Evolutionary conservation across 805 yeast species (phyloP), one percentile per base, ranked within the genome.

Genomic region (Pichia cabralensis): DNA sequence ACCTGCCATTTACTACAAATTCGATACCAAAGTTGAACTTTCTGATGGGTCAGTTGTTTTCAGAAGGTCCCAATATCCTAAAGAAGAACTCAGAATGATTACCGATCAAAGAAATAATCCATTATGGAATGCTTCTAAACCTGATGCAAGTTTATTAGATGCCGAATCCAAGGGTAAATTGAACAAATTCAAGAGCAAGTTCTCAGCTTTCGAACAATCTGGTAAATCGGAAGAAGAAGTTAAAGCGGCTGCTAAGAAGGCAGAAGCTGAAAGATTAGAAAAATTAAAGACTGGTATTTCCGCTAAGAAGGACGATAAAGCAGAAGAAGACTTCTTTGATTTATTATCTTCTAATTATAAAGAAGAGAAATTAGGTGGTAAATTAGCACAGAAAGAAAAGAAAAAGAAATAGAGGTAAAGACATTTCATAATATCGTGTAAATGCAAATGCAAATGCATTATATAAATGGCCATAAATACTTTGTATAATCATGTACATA

Each of bases 21-120:
- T 92, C 55, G 86, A 89, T 44, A 80, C 88, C 22, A 60, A 69
- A 24, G 88, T 92, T n/a, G 95, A 89, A 59, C 68, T 88, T 39
- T 80, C 94, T 45, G 98, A 92, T 55, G 98, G 98, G 2, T 81
- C 96, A 21, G 95, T 94, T 2, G 66, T 86, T 22, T 65, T 64
- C 23, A 72, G 98, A 59, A 71, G 82, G 48, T 76, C 95, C 1
- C 94, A 82, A 44, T 84, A 76, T 40, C 98, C 98, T 9, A 81
- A 84, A 49, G 78, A 72, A 34, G 96, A 92, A 51, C 65, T 83
- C 49, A 69, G 92, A 55, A 74, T 85, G 73, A 73, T 92, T 47
- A 74, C 76, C 34, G 98, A 92, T 58, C 94, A 82, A 66, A 75
- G 95, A 60, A 83, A 82, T 50, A 76, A 74, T 49, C 75, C 86